Evolutionary conservation across 768 basidiomycete genomes (phyloP).

Genomic region (Amanita exitialis): DNA sequence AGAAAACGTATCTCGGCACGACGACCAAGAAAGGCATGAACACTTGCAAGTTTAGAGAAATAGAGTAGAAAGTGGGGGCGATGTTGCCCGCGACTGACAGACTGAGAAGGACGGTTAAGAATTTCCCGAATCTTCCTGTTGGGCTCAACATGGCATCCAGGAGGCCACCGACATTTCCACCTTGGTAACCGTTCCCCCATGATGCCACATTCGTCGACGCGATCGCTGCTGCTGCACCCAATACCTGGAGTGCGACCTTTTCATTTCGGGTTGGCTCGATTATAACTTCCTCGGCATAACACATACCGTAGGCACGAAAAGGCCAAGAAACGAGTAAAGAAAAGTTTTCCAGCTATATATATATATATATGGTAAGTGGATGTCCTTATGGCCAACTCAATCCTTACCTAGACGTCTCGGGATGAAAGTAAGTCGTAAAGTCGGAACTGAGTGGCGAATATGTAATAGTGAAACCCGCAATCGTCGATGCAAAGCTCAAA

Average conservation of each 20-base stretch:
- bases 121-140: constrained; percentile 62
- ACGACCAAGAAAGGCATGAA: constrained; percentile 45
- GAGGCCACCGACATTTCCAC: constrained; percentile 60
- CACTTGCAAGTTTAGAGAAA: constrained; percentile 64
- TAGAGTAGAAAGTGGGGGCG: constrained; percentile 75
- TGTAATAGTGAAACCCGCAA: constrained; percentile 67
- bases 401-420: constrained; percentile 45
- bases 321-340: constrained; percentile 57
- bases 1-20: constrained; percentile 73
- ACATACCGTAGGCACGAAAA: constrained; percentile 47
- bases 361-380: not conserved
- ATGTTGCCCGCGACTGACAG: constrained; percentile 78
- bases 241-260: constrained; percentile 32
- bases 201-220: constrained; percentile 44
- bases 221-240: constrained; percentile 59
- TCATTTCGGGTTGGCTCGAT: not conserved
- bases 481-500: constrained; percentile 55
- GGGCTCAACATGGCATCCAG: constrained; percentile 66
- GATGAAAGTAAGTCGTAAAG: constrained; percentile 62
- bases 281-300: not conserved
- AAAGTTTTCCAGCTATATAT: constrained; percentile 52
- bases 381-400: not conserved
- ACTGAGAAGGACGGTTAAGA: constrained; percentile 72
- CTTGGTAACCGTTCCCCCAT: constrained; percentile 51
- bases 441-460: constrained; percentile 57